phyloP scores from a whole-genome alignment of 1,284 basidiomycete species.

The Pascua guehoae region DNA sequence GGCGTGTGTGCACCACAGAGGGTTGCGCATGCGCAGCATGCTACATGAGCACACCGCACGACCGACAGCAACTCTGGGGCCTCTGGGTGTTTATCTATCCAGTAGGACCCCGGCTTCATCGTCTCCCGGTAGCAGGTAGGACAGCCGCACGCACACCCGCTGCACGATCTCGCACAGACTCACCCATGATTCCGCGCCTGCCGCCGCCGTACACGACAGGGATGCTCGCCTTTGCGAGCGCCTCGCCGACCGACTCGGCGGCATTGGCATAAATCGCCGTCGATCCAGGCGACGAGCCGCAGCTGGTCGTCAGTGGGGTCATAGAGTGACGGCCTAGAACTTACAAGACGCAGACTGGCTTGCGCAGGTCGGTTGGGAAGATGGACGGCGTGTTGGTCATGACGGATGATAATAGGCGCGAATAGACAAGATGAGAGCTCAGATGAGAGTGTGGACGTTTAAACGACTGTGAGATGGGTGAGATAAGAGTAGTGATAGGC shows the following conservation, averaged over 20 bases:
- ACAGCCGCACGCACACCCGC: background rate
- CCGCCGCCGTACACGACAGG: constrained; percentile 86
- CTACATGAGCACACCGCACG: too few relatives aligned
- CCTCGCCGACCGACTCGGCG: constrained; percentile 70
- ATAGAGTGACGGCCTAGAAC: constrained; percentile 7
- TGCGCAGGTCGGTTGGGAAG: constrained; percentile 28
- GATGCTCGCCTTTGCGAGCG: constrained; percentile 62
- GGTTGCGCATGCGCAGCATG: too few relatives aligned
- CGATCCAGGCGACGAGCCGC: constrained; percentile 68
- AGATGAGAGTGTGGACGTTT: background rate
- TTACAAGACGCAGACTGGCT: constrained; percentile 49
- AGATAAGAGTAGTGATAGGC: too few relatives aligned
- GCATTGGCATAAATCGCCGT: constrained; percentile 61
- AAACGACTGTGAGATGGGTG: too few relatives aligned
- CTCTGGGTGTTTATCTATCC: background rate
- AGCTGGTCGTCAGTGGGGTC: constrained; percentile 43
- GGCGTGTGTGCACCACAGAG: too few relatives aligned
- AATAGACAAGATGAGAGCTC: background rate
- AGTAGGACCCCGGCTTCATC: too few relatives aligned
- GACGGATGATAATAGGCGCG: background rate
- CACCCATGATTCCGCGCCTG: constrained; percentile 74
- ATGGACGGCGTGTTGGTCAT: constrained; percentile 4
- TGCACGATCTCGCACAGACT: background rate
- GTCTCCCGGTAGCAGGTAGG: too few relatives aligned
- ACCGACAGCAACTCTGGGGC: background rate